These are phyloP conservation scores for Pichia sp. DNA, from an alignment of 1,139 yeast species.

Conservation along the genomic window DNA sequence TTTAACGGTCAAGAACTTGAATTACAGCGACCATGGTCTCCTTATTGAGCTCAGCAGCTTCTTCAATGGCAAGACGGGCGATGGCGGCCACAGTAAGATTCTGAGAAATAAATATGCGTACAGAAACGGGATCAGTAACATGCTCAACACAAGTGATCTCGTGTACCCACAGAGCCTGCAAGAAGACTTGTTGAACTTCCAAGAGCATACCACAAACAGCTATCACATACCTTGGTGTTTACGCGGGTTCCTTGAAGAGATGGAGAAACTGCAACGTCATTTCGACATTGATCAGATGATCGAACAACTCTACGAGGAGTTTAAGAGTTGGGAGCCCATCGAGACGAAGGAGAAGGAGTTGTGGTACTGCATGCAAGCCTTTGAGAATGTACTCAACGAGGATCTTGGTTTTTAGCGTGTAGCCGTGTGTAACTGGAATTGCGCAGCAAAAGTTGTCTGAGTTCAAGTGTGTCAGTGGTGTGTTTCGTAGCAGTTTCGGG, in stretches of 20 bases:
- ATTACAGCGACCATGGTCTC: constrained; percentile 45
- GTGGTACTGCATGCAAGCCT: constrained; percentile 28
- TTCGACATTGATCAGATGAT: constrained; percentile 30
- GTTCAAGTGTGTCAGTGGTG: too few relatives aligned
- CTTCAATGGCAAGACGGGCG: constrained; percentile 42
- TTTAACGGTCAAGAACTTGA: constrained; percentile 42
- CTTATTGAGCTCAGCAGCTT: constrained; percentile 44
- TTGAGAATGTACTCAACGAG: constrained; percentile 14
- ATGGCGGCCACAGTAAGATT: constrained; percentile 46
- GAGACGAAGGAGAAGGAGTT: constrained; percentile 35
- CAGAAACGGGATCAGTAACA: constrained; percentile 41
- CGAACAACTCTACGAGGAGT: constrained; percentile 30
- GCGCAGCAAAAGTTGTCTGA: too few relatives aligned
- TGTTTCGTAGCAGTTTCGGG: too few relatives aligned
- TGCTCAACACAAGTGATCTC: constrained; percentile 45
- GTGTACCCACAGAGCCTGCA: constrained; percentile 31
- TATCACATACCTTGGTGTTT: constrained; percentile 55
- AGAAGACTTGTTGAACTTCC: constrained; percentile 37
- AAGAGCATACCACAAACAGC: constrained; percentile 44
- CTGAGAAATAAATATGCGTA: constrained; percentile 47
- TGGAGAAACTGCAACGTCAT: constrained; percentile 39
- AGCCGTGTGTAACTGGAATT: too few relatives aligned
- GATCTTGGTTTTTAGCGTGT: too few relatives aligned
- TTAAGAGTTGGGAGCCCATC: constrained; percentile 36
- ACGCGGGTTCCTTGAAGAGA: constrained; percentile 45